Conservation (phyloP, 2,329 filamentous ascomycete genomes). For the Epichloe sibirici region DNA sequence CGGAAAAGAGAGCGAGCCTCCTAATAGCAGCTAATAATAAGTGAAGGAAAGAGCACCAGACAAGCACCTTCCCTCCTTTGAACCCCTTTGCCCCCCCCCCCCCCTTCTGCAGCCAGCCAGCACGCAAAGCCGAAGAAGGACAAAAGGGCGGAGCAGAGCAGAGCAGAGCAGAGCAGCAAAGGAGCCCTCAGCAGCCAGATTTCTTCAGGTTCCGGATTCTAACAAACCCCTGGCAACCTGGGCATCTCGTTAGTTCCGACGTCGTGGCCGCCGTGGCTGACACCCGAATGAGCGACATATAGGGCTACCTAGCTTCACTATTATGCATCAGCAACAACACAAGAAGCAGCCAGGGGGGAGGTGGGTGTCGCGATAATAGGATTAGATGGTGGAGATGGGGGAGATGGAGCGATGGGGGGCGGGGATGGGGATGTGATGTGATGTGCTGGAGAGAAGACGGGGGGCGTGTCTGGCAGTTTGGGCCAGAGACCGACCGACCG, state of each 20-base stretch:
- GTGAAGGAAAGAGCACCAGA: no score
- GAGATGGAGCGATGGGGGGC: no score
- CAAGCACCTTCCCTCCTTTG: no score
- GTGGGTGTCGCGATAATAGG: background rate
- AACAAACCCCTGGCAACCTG: background rate
- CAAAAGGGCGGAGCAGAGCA: no score
- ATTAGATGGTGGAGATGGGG: background rate
- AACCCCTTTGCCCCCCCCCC: background rate
- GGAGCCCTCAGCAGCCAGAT: background rate
- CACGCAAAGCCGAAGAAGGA: no score
- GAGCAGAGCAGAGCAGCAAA: background rate
- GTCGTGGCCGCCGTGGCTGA: background rate
- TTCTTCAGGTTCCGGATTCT: background rate
- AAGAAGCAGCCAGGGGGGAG: background rate
- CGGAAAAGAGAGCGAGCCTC: no score
- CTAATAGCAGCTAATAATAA: no score
- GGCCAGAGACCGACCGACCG: background rate
- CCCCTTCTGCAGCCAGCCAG: background rate
- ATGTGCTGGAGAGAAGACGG: background rate
- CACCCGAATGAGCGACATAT: constrained; percentile 5
- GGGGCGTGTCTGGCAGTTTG: background rate
- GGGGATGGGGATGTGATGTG: background rate
- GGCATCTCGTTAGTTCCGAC: constrained; percentile 1
- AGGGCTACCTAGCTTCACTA: constrained; percentile 6
- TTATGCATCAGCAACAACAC: constrained; percentile 3